Evolutionary conservation across 2,329 filamentous ascomycete genomes (phyloP).

Genomic region (Colletotrichum sojae): DNA sequence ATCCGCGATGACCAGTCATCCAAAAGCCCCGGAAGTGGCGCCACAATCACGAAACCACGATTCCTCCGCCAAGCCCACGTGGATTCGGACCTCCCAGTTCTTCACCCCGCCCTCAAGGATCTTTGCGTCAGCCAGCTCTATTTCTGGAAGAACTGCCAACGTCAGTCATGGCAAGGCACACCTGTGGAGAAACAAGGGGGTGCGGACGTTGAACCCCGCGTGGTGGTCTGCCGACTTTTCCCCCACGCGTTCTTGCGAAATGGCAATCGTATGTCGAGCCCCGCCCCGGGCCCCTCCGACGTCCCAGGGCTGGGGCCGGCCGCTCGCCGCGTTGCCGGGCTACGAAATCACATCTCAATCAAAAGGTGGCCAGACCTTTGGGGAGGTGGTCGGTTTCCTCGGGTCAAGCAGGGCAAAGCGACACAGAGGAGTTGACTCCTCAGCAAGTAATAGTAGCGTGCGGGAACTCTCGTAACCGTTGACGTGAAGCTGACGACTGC

Average conservation of each 20-base stretch:
- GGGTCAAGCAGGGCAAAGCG: neutral
- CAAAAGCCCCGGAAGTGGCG: conserved; percentile 39
- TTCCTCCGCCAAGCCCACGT: conserved; percentile 41
- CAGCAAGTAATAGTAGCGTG: too few relatives aligned
- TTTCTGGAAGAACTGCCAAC: too few relatives aligned
- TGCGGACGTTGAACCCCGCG: neutral
- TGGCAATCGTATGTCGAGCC: conserved; percentile 14
- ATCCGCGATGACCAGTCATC: neutral
- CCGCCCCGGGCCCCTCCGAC: conserved; percentile 4
- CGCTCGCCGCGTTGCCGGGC: conserved; percentile 6
- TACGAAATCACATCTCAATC: conserved; percentile 10
- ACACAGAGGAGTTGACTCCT: too few relatives aligned
- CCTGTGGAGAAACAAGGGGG: neutral
- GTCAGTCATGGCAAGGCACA: neutral
- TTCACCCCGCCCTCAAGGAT: neutral
- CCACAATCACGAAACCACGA: conserved; percentile 2
- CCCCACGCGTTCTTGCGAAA: conserved; percentile 3
- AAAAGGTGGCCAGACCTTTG: conserved; percentile 1
- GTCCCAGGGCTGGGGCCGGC: neutral
- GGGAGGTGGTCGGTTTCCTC: neutral
- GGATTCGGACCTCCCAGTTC: neutral
- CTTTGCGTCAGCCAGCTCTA: neutral
- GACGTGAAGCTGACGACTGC: too few relatives aligned
- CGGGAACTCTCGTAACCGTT: too few relatives aligned
- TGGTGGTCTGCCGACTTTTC: neutral